Conservation (phyloP, 2,329 filamentous ascomycete genomes). For the Lecanosticta acicola region DNA sequence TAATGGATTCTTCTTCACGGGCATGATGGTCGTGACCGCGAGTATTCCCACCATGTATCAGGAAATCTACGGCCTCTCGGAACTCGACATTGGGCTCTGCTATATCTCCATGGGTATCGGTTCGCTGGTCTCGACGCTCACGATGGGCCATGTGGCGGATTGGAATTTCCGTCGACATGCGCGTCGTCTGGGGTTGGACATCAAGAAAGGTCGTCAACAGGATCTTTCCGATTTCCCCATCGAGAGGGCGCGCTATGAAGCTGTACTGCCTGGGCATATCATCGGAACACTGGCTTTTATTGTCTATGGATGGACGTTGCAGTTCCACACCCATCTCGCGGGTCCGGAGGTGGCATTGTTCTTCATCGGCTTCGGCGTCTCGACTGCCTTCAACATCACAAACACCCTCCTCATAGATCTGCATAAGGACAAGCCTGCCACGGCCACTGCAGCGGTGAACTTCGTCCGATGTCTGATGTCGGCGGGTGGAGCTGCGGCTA, state of each 20-base stretch:
- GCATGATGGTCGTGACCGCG: constrained; percentile 45
- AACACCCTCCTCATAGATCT: constrained; percentile 45
- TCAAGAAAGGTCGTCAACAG: constrained; percentile 54
- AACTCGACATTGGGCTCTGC: constrained; percentile 23
- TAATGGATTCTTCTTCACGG: constrained; percentile 38
- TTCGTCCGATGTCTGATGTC: constrained; percentile 40
- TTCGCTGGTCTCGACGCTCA: constrained; percentile 34
- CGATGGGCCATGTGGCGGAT: constrained; percentile 57
- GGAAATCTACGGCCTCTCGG: constrained; percentile 32
- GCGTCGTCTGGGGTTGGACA: constrained; percentile 53
- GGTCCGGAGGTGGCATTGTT: constrained; percentile 46
- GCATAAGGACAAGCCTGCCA: constrained; percentile 37
- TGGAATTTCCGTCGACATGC: constrained; percentile 70
- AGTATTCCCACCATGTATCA: constrained; percentile 40
- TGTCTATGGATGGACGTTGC: constrained; percentile 41
- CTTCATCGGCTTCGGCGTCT: constrained; percentile 28
- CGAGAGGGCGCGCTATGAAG: constrained; percentile 40
- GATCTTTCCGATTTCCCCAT: constrained; percentile 51
- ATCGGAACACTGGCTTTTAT: constrained; percentile 34
- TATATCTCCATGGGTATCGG: constrained; percentile 36
- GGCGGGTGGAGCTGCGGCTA: constrained; percentile 37
- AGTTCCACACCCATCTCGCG: constrained; percentile 34
- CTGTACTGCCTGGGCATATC: constrained; percentile 35
- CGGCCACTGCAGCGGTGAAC: constrained; percentile 42
- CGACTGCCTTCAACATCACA: constrained; percentile 38